Conservation (phyloP, 2,329 filamentous ascomycete genomes). For the Tolypocladium capitatum region DNA sequence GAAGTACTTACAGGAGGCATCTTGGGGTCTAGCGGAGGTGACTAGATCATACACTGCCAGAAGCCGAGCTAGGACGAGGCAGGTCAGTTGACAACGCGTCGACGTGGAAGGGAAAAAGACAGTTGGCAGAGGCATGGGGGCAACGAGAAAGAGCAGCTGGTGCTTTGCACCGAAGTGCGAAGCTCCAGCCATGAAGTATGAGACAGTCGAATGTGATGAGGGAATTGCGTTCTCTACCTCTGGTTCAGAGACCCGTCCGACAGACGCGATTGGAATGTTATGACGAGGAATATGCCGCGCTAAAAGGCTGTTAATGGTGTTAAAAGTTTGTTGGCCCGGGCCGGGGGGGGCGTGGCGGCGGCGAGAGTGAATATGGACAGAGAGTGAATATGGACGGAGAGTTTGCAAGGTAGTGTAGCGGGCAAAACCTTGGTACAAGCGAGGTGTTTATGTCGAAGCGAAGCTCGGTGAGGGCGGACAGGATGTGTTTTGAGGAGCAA, state of each 20-base stretch:
- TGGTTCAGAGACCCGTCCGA: slow-evolving; percentile 19
- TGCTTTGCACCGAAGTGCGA: no score
- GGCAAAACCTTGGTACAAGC: slow-evolving; percentile 12
- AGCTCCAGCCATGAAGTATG: no score
- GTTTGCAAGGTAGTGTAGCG: slow-evolving; percentile 9
- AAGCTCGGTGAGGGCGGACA: slow-evolving; percentile 18
- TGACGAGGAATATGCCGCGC: slow-evolving; percentile 13
- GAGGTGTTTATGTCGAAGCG: slow-evolving; percentile 21
- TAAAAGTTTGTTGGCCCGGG: slow-evolving; percentile 13
- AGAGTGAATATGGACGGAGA: slow-evolving; percentile 9
- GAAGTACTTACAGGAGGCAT: background rate
- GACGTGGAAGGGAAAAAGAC: slow-evolving; percentile 1
- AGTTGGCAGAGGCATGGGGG: slow-evolving; percentile 1
- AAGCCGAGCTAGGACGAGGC: slow-evolving; percentile 5
- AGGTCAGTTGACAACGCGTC: slow-evolving; percentile 9
- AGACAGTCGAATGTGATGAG: slow-evolving; percentile 17
- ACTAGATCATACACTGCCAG: slow-evolving; percentile 8
- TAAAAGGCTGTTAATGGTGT: slow-evolving; percentile 13
- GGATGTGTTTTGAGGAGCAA: slow-evolving; percentile 24
- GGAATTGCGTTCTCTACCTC: slow-evolving; percentile 21
- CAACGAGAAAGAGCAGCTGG: slow-evolving; percentile 7
- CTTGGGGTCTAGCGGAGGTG: slow-evolving; percentile 6
- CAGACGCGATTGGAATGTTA: slow-evolving; percentile 24
- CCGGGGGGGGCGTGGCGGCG: slow-evolving; percentile 7
- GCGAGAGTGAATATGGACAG: slow-evolving; percentile 10